These are phyloP conservation scores for Leccinellum rugosiceps DNA, from an alignment of 768 basidiomycete species.

Conservation along the genomic window DNA sequence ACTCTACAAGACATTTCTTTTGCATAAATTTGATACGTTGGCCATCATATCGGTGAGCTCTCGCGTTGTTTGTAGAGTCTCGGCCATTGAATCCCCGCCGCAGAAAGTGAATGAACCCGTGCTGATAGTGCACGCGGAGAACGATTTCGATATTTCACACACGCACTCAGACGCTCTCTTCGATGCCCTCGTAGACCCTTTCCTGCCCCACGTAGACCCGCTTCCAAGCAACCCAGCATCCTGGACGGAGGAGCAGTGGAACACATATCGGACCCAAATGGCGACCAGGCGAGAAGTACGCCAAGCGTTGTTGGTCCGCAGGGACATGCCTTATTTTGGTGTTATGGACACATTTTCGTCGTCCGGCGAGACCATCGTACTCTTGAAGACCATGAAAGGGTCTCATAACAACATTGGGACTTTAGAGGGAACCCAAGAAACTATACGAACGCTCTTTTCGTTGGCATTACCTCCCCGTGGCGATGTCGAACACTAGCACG, in stretches of 20 bases:
- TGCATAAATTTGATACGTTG: slow-evolving; percentile 62
- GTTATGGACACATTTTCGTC: slow-evolving; percentile 50
- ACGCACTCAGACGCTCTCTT: slow-evolving; percentile 69
- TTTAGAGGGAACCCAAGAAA: slow-evolving; percentile 69
- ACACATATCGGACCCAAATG: slow-evolving; percentile 37
- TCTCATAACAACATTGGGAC: slow-evolving; percentile 56
- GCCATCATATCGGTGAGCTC: slow-evolving; percentile 51
- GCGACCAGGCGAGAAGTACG: slow-evolving; percentile 40
- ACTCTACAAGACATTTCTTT: slow-evolving; percentile 50
- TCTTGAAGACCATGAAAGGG: slow-evolving; percentile 57
- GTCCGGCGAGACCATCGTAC: slow-evolving; percentile 46
- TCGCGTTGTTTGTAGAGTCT: not conserved
- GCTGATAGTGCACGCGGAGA: slow-evolving; percentile 68
- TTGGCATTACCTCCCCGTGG: not conserved
- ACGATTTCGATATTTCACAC: slow-evolving; percentile 73
- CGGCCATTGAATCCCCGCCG: not conserved
- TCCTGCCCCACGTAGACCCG: slow-evolving; percentile 49
- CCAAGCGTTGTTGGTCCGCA: slow-evolving; percentile 43
- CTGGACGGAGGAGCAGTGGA: slow-evolving; percentile 44
- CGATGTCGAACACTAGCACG: not conserved
- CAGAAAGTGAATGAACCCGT: slow-evolving; percentile 68
- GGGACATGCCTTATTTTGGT: slow-evolving; percentile 47
- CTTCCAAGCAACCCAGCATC: slow-evolving; percentile 30
- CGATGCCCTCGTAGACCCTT: slow-evolving; percentile 59
- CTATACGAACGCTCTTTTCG: slow-evolving; percentile 36